A percentile compares a stretch with the other conserved stretches of the same genome.
Conservation (phyloP, 768 basidiomycete genomes). For the Tubosaeta sp. region DNA sequence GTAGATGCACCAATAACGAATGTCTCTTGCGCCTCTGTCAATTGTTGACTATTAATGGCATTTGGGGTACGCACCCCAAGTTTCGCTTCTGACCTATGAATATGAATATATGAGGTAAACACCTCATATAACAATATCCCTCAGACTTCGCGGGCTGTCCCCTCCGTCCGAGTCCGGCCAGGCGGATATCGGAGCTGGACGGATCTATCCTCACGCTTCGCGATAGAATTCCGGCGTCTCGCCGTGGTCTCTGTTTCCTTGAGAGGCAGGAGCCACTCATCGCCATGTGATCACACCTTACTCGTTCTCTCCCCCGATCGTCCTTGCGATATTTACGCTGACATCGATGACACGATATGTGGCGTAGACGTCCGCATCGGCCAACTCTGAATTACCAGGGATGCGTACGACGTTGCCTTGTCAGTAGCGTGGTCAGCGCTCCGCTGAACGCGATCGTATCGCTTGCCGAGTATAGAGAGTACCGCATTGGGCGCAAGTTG, state of each 20-base stretch:
- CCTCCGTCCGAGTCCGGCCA: neutral
- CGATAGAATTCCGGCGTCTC: neutral
- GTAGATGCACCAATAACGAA: slow-evolving; percentile 6
- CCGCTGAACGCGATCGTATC: neutral
- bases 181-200: slow-evolving; percentile 12
- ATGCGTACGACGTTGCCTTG: neutral
- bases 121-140: neutral
- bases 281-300: neutral
- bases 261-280: neutral
- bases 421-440: neutral
- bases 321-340: neutral
- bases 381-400: neutral
- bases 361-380: neutral
- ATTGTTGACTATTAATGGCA: neutral
- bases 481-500: neutral
- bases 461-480: neutral
- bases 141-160: neutral
- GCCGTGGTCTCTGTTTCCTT: neutral
- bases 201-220: slow-evolving; percentile 1
- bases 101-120: slow-evolving; percentile 7
- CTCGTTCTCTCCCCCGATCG: neutral
- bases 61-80: slow-evolving; percentile 11
- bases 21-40: slow-evolving; percentile 1
- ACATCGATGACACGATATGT: neutral
- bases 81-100: slow-evolving; percentile 1